A percentile compares a stretch with the other conserved stretches of the same genome.
These are phyloP conservation scores for Auriscalpium microsporum DNA, from an alignment of 768 basidiomycete species.

Conservation along the genomic window DNA sequence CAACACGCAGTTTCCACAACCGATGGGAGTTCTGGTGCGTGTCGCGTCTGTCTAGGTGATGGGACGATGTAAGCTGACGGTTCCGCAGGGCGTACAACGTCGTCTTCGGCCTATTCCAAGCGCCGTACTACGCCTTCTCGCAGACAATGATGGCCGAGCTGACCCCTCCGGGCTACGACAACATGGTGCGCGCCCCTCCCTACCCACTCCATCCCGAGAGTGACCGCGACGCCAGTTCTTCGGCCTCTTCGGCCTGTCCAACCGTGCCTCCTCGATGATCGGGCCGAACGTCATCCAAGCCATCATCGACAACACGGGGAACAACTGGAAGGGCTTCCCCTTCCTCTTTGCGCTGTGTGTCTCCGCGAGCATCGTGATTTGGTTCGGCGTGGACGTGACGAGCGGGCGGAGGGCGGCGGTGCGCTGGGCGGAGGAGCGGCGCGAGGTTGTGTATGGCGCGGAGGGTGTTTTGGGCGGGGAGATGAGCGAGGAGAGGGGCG, in stretches of 20 bases:
- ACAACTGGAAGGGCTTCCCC: constrained; percentile 80
- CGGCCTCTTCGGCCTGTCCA: constrained; percentile 77
- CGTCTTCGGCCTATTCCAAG: constrained; percentile 74
- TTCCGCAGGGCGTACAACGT: constrained; percentile 64
- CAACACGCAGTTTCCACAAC: constrained; percentile 53
- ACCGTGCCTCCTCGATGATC: constrained; percentile 80
- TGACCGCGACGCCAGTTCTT: constrained; percentile 56
- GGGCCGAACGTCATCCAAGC: constrained; percentile 82
- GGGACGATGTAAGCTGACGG: background rate
- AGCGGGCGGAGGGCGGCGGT: constrained; percentile 32
- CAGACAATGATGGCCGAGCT: constrained; percentile 89
- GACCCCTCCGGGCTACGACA: constrained; percentile 80
- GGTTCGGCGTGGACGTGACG: constrained; percentile 46
- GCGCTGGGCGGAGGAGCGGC: constrained; percentile 26
- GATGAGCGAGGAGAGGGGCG: background rate
- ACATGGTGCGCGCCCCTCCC: constrained; percentile 40
- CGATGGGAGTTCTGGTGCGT: constrained; percentile 80
- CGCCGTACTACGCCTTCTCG: constrained; percentile 81
- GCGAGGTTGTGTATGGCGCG: background rate
- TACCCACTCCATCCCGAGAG: background rate
- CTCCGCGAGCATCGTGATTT: constrained; percentile 62
- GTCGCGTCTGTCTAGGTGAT: constrained; percentile 7
- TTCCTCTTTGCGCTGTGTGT: constrained; percentile 71
- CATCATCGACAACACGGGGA: constrained; percentile 62
- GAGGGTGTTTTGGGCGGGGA: background rate